Base-by-base conservation (phyloP, 805 yeast genomes). In the Yamadazyma sp. region DNA sequence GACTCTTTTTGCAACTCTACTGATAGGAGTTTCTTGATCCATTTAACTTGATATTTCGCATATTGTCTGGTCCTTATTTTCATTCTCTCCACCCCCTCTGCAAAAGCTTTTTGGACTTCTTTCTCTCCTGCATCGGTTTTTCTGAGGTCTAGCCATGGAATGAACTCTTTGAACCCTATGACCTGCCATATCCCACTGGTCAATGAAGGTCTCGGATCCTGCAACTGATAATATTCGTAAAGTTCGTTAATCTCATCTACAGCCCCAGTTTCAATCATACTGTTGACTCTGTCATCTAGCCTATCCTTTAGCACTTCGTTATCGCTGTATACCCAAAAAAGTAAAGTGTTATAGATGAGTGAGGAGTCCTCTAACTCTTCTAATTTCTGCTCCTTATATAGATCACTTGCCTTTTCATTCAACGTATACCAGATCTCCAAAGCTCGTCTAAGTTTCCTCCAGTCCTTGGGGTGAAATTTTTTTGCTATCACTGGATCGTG, bases 381-480 rank as follows among this genome's bases (percentile, higher is more conserved):
- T 10, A 63, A 42, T 23, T 64, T 56, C 56, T 93, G 98, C 9
- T 70, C 67, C 0, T 63, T 62, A 55, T 87, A 93, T 9, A 85
- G 67, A 2, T 78, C 82, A 37, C 95, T 84, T 0, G 96, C 83
- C 37, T 62, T 72, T 34, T 65, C 64, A 1, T 85, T 85, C 0
- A 95, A 82, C 1, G 72, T 62, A 47, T 70, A 84, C 57, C 64
- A 84, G 6, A 93, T 82, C 52, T 90, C 96, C 21, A 93, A 60
- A 23, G 95, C 93, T 44, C 97, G 63, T 42, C 81, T 65, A 3
- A 93, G 66, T 45, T 96, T 72, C 31, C 98, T 65, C 2, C 75
- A 72, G 55, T 93, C 98, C 49, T 87, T 84, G 0, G 98, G 98
- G 58, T 93, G 99, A 55, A 87, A 93, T 55, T 88, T 91, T 13